Base-by-base conservation (phyloP, 2,329 filamentous ascomycete species). In the Nemania sp. region DNA sequence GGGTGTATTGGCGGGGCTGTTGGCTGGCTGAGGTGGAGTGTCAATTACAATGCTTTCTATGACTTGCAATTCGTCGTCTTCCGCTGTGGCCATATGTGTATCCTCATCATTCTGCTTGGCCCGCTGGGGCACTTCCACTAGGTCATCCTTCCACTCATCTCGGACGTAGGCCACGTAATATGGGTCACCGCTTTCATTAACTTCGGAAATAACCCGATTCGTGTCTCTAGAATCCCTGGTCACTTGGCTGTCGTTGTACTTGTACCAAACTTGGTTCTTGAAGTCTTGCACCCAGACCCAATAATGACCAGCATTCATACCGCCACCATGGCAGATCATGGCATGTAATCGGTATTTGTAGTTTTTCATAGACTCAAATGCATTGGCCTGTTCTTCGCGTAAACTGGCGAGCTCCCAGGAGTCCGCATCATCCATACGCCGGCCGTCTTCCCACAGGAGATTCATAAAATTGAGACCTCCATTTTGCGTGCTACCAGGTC, bases 251-350 rank as follows among this genome's bases (percentile, higher is more conserved):
- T 99, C 94, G 68, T 99, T 99, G 77, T 97, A 99, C 66, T 90
- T 91, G 52, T 91, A 86, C 92, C 94, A 99, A 17, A 92, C 77
- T 30, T 85, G 75, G 41, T 84, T 82, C 60, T 86, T 82, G 70
- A 96, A 96, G 73, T 97, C 94, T 66, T 86, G 89, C 60, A 99
- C 95, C 81, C 92, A 97, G 39, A 97, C 91, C 87, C 91, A 97
- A 74, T 97, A 99, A 71, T 99, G 94, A 0, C 94, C 94, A 40
- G 86, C 86, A 39, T 79, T 81, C 34, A 86, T 80, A 62, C 79
- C 77, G 26, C 90, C 90, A 17, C 88, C 86, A 69, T 99, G 94
- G 64, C 96, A 93, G 66, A 99, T 96, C 26, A 97, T 89, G 0
- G 93, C 90, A 63, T 97, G 92, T 4, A 99, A 81, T 12, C 84